Evolutionary conservation across 768 basidiomycete genomes (phyloP).

Genomic region (Filobasidium floriforme): DNA sequence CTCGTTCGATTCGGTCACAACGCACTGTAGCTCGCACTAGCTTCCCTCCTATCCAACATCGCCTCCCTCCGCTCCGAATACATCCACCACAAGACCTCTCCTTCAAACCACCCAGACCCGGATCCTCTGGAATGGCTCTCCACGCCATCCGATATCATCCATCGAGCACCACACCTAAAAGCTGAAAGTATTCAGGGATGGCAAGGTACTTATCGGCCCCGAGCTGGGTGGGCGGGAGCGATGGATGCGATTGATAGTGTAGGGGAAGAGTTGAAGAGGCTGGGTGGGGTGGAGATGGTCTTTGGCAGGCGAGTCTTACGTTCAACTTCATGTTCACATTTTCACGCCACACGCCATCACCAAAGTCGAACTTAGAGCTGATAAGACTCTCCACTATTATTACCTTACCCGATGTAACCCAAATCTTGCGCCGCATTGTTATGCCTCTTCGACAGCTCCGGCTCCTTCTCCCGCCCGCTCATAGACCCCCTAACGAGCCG

Average conservation of each 20-base stretch:
- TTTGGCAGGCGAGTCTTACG: constrained; percentile 29
- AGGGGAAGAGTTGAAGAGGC: constrained; percentile 26
- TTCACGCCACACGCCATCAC: too few relatives aligned
- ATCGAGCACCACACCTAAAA: constrained; percentile 10
- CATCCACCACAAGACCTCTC: neutral
- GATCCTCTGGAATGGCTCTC: constrained; percentile 13
- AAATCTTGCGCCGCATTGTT: too few relatives aligned
- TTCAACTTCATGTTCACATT: too few relatives aligned
- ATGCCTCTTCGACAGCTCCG: constrained; percentile 25
- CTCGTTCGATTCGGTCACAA: too few relatives aligned
- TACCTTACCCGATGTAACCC: too few relatives aligned
- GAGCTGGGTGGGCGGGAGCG: constrained; percentile 42
- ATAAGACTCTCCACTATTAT: too few relatives aligned
- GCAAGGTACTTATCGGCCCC: constrained; percentile 31
- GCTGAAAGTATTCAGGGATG: constrained; percentile 31
- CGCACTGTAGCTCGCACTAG: neutral
- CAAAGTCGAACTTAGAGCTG: too few relatives aligned
- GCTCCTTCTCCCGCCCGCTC: constrained; percentile 34
- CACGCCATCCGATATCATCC: constrained; percentile 3
- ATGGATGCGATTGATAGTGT: constrained; percentile 36
- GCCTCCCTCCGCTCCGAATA: constrained; percentile 12
- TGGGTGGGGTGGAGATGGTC: constrained; percentile 31
- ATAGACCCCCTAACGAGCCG: constrained; percentile 23
- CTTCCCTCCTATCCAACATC: constrained; percentile 9
- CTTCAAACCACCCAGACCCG: too few relatives aligned